Evolutionary conservation across 2,329 filamentous ascomycete species (phyloP).

Genomic region (Clonostachys chloroleuca): DNA sequence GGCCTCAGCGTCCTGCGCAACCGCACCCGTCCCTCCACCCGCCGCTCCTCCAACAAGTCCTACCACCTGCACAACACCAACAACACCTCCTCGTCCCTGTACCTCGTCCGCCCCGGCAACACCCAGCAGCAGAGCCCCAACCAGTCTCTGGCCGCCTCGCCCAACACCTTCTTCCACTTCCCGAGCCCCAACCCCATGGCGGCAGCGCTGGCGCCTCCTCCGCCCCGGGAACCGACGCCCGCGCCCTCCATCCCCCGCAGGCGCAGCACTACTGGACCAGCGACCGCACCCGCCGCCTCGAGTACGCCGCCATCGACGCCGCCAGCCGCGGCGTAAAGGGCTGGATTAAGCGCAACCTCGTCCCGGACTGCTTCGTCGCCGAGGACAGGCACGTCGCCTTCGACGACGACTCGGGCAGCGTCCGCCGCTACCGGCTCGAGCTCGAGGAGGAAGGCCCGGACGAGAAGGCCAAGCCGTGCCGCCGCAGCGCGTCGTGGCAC

Average conservation of each 20-base stretch:
- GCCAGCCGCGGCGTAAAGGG: slow-evolving; percentile 55
- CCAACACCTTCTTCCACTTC: slow-evolving; percentile 33
- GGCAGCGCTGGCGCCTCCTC: neutral
- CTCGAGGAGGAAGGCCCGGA: slow-evolving; percentile 36
- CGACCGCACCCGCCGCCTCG: slow-evolving; percentile 55
- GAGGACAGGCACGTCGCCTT: slow-evolving; percentile 46
- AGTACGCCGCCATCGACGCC: slow-evolving; percentile 64
- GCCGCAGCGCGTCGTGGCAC: too few species aligned
- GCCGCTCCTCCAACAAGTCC: slow-evolving; percentile 26
- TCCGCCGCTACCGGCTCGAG: slow-evolving; percentile 57
- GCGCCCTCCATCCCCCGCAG: slow-evolving; percentile 35
- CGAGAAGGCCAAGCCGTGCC: too few species aligned
- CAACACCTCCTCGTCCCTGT: slow-evolving; percentile 23
- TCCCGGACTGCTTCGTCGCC: slow-evolving; percentile 58
- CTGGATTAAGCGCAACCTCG: slow-evolving; percentile 51
- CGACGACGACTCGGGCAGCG: slow-evolving; percentile 59
- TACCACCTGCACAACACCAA: slow-evolving; percentile 8
- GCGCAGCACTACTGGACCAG: slow-evolving; percentile 67
- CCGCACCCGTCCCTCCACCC: slow-evolving; percentile 33
- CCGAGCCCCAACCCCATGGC: slow-evolving; percentile 31
- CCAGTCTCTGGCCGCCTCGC: too few species aligned
- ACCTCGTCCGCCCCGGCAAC: slow-evolving; percentile 16
- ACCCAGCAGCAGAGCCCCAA: neutral
- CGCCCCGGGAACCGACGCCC: slow-evolving; percentile 11
- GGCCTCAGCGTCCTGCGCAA: slow-evolving; percentile 10